phyloP scores from a whole-genome alignment of 2,329 filamentous ascomycete species.

The Erysiphe neolycopersici region DNA sequence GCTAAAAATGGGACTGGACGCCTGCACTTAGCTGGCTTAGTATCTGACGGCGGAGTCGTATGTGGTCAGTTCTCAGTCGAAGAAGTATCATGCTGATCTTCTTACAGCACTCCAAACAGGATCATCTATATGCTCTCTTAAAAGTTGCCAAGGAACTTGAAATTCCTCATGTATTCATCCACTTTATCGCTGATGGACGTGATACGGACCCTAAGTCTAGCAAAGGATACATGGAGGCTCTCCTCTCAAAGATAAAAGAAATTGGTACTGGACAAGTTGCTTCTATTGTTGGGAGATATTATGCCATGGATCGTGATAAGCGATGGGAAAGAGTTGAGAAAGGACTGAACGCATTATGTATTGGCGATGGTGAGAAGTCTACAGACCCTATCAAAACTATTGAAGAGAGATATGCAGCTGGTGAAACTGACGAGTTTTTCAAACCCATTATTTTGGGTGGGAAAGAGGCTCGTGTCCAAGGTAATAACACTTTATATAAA shows the following conservation, averaged over 20 bases:
- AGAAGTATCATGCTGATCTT: slow-evolving; percentile 3
- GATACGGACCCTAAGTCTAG: slow-evolving; percentile 95
- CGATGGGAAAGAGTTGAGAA: slow-evolving; percentile 88
- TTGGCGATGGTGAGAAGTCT: slow-evolving; percentile 66
- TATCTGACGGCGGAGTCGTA: slow-evolving; percentile 84
- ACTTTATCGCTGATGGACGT: slow-evolving; percentile 96
- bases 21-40: slow-evolving; percentile 71
- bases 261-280: slow-evolving; percentile 68
- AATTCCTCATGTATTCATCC: slow-evolving; percentile 81
- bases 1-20: slow-evolving; percentile 77
- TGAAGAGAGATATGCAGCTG: slow-evolving; percentile 63
- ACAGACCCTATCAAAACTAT: slow-evolving; percentile 67
- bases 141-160: slow-evolving; percentile 70
- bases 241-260: slow-evolving; percentile 58
- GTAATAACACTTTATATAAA: slow-evolving; percentile 18
- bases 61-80: slow-evolving; percentile 10
- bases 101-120: slow-evolving; percentile 64
- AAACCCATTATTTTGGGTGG: slow-evolving; percentile 92
- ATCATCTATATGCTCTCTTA: slow-evolving; percentile 68
- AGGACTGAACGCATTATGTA: slow-evolving; percentile 57
- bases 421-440: slow-evolving; percentile 89
- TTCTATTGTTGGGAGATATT: slow-evolving; percentile 88
- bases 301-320: slow-evolving; percentile 98
- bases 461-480: slow-evolving; percentile 61
- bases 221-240: slow-evolving; percentile 61